These are phyloP conservation scores for Trichoderma brevicompactum DNA, from an alignment of 2,329 filamentous ascomycete genomes.

Conservation along the genomic window DNA sequence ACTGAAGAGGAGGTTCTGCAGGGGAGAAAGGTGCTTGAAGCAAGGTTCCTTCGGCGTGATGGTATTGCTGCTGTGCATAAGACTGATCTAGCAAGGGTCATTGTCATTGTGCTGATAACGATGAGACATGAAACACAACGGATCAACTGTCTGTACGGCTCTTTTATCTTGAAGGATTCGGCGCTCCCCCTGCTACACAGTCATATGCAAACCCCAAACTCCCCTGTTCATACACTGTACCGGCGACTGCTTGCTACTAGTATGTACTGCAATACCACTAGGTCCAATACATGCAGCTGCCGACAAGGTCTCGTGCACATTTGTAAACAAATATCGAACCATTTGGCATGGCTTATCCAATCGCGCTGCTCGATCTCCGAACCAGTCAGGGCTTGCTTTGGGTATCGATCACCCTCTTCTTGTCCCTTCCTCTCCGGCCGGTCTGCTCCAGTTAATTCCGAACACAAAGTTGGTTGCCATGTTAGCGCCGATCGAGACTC, in stretches of 20 bases:
- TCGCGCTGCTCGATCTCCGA: slow-evolving; percentile 1
- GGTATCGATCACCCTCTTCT: not conserved
- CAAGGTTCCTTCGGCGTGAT: not conserved
- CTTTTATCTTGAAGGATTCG: too few relatives aligned
- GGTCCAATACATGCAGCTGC: not conserved
- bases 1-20: not conserved
- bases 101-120: too few relatives aligned
- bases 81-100: too few relatives aligned
- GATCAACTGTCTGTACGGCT: too few relatives aligned
- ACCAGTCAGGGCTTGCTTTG: not conserved
- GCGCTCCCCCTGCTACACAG: too few relatives aligned
- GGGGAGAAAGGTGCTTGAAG: not conserved
- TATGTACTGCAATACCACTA: not conserved
- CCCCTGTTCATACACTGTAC: not conserved
- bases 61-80: not conserved
- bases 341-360: slow-evolving; percentile 16
- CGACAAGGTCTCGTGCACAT: slow-evolving; percentile 17
- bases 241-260: not conserved
- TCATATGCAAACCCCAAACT: too few relatives aligned
- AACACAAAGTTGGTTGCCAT: not conserved
- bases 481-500: slow-evolving; percentile 28
- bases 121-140: too few relatives aligned
- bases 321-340: slow-evolving; percentile 23
- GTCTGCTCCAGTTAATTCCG: slow-evolving; percentile 4
- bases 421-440: slow-evolving; percentile 4